These are phyloP conservation scores for Leccinum ochraceum DNA, from an alignment of 768 basidiomycete genomes.

Conservation along the genomic window DNA sequence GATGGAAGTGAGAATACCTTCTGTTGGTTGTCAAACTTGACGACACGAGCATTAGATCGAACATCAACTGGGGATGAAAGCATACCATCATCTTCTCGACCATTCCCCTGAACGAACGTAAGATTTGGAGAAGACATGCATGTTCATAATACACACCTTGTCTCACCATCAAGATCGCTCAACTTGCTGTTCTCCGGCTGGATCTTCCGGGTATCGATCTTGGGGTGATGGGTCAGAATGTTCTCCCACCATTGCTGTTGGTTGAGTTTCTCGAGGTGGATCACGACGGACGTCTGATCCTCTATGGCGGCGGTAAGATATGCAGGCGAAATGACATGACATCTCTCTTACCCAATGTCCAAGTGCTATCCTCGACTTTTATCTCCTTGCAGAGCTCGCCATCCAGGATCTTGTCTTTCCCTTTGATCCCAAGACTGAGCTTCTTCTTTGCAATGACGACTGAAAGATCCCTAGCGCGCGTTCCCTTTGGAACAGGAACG, in stretches of 20 bases:
- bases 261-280: slow-evolving; percentile 88
- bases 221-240: slow-evolving; percentile 91
- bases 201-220: slow-evolving; percentile 96
- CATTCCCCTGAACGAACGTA: slow-evolving; percentile 66
- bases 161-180: slow-evolving; percentile 94
- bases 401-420: slow-evolving; percentile 79
- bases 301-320: slow-evolving; percentile 45
- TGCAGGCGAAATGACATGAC: neutral
- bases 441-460: slow-evolving; percentile 80
- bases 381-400: slow-evolving; percentile 93
- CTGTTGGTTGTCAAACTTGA: slow-evolving; percentile 46
- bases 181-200: slow-evolving; percentile 94
- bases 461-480: slow-evolving; percentile 72
- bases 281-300: slow-evolving; percentile 68
- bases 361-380: slow-evolving; percentile 95
- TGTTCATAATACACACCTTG: slow-evolving; percentile 54
- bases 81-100: slow-evolving; percentile 99
- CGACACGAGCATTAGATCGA: slow-evolving; percentile 12
- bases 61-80: slow-evolving; percentile 38
- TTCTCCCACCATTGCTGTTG: slow-evolving; percentile 97
- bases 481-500: slow-evolving; percentile 85
- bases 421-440: slow-evolving; percentile 83
- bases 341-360: slow-evolving; percentile 77
- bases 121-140: slow-evolving; percentile 6
- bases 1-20: slow-evolving; percentile 32